Evolutionary conservation across 495 filamentous ascomycete genomes (phyloP).

Genomic region (Penicillium chermesinum): DNA sequence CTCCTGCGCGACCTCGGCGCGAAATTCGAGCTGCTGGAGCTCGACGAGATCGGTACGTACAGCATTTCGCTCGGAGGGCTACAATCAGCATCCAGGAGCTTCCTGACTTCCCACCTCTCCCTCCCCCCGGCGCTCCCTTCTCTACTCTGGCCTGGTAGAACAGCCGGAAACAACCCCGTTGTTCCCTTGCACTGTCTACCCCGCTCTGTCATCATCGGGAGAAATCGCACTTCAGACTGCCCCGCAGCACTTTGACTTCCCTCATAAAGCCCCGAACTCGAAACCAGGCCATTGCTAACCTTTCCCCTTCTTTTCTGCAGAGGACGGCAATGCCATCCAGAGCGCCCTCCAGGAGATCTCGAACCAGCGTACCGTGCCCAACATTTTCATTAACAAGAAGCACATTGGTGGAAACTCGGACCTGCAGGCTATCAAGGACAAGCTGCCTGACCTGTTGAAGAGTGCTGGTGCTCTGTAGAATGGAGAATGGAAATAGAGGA

Average conservation of each 20-base stretch:
- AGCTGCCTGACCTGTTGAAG: slow-evolving; percentile 57
- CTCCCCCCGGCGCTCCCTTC: no score
- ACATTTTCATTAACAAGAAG: slow-evolving; percentile 84
- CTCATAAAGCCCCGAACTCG: no score
- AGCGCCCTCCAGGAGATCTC: slow-evolving; percentile 74
- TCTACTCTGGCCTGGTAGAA: no score
- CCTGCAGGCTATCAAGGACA: slow-evolving; percentile 59
- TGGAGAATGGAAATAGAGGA: neutral
- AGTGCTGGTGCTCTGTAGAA: slow-evolving; percentile 59
- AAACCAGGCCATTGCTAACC: neutral
- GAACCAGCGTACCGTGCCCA: slow-evolving; percentile 82
- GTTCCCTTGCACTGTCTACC: neutral
- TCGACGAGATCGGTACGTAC: slow-evolving; percentile 76
- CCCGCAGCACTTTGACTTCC: no score
- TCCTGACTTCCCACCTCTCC: no score
- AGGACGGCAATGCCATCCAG: slow-evolving; percentile 80
- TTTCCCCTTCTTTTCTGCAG: slow-evolving; percentile 30
- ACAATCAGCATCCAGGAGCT: no score
- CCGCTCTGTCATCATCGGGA: slow-evolving; percentile 6
- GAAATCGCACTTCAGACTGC: no score
- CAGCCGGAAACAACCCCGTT: no score
- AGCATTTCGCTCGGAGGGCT: no score
- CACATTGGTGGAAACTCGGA: slow-evolving; percentile 98
- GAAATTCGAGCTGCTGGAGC: slow-evolving; percentile 70
- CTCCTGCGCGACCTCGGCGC: slow-evolving; percentile 64